Conservation (phyloP, 345 rosid genomes). For the Melastoma malabathricum region DNA sequence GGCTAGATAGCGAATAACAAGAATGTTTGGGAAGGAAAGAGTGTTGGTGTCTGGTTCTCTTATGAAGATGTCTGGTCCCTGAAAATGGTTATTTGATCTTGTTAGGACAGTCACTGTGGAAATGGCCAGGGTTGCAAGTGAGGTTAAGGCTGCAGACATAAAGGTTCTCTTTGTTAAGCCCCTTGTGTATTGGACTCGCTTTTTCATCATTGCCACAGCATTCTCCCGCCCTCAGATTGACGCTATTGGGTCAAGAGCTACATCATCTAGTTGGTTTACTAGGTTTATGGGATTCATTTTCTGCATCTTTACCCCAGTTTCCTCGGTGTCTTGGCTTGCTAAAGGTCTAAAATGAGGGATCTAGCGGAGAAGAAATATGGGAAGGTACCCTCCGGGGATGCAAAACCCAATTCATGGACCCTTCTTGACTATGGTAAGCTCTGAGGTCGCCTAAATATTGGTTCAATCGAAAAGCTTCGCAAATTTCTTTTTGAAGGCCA, state of each 20-base stretch:
- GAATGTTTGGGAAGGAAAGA: too few species aligned
- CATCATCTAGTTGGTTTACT: conserved; percentile 3
- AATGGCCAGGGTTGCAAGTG: conserved; percentile 87
- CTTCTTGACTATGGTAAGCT: conserved; percentile 69
- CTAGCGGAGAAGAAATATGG: conserved; percentile 72
- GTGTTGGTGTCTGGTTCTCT: background rate
- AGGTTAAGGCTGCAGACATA: conserved; percentile 84
- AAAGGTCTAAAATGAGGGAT: conserved; percentile 77
- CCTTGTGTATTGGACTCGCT: conserved; percentile 91
- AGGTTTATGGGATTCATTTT: background rate
- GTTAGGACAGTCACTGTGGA: conserved; percentile 60
- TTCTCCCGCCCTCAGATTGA: conserved; percentile 91
- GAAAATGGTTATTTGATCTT: conserved; percentile 1
- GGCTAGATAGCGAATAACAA: too few species aligned
- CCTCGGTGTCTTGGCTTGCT: background rate
- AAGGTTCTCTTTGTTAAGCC: conserved; percentile 97
- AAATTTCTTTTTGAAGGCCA: background rate
- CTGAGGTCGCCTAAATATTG: background rate
- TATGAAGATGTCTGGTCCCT: conserved; percentile 6
- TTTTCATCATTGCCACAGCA: conserved; percentile 89
- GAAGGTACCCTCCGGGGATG: conserved; percentile 65
- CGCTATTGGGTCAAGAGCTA: conserved; percentile 54
- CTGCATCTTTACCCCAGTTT: background rate
- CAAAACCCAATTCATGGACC: conserved; percentile 92
- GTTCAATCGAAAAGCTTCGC: background rate